Evolutionary conservation across 2,329 filamentous ascomycete genomes (phyloP).

Genomic region (Aspergillus sp.): DNA sequence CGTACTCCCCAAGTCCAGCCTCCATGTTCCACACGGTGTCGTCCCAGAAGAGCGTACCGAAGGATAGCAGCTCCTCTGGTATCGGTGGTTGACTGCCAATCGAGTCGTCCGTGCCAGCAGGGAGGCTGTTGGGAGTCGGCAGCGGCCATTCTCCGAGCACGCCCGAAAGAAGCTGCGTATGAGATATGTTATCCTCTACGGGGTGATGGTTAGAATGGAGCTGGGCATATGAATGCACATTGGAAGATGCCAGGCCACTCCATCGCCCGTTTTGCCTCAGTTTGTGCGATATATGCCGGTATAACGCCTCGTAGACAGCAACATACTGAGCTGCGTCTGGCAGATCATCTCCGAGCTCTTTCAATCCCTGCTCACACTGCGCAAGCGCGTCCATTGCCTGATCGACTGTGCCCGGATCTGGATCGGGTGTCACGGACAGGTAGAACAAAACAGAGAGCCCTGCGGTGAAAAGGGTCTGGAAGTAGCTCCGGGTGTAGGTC

Average conservation of each 20-base stretch:
- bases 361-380: conserved; percentile 11
- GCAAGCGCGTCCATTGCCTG: conserved; percentile 16
- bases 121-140: not conserved
- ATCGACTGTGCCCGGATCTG: conserved; percentile 1
- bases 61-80: not conserved
- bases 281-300: conserved; percentile 1
- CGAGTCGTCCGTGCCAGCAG: not conserved
- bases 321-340: conserved; percentile 22
- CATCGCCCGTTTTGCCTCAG: not conserved
- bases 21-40: conserved; percentile 3
- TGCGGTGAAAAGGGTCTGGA: conserved; percentile 50
- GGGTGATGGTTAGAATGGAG: no score
- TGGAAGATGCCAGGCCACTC: not conserved
- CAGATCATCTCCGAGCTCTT: conserved; percentile 16
- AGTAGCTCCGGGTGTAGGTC: conserved; percentile 50
- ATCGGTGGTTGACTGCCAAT: not conserved
- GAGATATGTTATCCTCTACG: not conserved
- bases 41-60: not conserved
- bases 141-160: not conserved
- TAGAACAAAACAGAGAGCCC: conserved; percentile 40
- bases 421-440: conserved; percentile 17
- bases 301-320: conserved; percentile 22
- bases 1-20: not conserved
- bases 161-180: not conserved
- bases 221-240: not conserved